Conservation (phyloP, 768 basidiomycete species). For the Auricularia auricula-judae region DNA sequence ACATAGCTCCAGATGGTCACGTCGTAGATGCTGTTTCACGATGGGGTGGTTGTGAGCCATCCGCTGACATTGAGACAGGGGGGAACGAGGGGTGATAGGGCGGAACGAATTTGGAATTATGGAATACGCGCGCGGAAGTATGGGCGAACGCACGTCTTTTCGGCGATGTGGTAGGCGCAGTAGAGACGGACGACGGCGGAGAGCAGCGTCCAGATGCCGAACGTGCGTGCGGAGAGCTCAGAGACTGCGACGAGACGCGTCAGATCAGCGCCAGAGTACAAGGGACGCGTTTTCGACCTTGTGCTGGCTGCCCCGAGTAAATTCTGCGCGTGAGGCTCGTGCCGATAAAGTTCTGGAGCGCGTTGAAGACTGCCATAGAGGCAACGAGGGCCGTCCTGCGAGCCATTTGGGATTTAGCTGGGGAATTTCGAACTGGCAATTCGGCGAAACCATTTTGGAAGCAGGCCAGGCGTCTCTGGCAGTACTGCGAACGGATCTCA, state of each 20-base stretch:
- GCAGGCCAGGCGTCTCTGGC: constrained; percentile 53
- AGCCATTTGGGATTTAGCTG: background rate
- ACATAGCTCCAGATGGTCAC: constrained; percentile 81
- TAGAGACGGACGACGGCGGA: constrained; percentile 75
- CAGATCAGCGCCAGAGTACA: background rate
- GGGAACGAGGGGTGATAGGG: background rate
- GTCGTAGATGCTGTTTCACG: constrained; percentile 62
- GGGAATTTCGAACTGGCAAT: background rate
- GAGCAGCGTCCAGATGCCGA: constrained; percentile 84
- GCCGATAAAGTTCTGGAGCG: constrained; percentile 69
- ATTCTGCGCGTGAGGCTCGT: constrained; percentile 67
- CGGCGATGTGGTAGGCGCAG: constrained; percentile 80
- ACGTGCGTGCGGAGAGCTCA: constrained; percentile 75
- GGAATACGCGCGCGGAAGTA: constrained; percentile 3
- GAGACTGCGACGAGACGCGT: constrained; percentile 47
- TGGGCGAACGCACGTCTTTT: constrained; percentile 52
- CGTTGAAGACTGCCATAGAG: constrained; percentile 73
- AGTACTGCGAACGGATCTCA: constrained; percentile 32
- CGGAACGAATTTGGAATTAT: constrained; percentile 1
- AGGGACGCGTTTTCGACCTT: constrained; percentile 11
- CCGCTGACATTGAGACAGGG: background rate
- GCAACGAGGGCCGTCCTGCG: constrained; percentile 68
- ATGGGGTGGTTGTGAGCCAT: background rate
- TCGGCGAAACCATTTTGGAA: constrained; percentile 51
- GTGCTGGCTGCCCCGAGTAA: constrained; percentile 40